phyloP scores from a whole-genome alignment of 106 monocot species.

The Xerophyta viscosa region DNA sequence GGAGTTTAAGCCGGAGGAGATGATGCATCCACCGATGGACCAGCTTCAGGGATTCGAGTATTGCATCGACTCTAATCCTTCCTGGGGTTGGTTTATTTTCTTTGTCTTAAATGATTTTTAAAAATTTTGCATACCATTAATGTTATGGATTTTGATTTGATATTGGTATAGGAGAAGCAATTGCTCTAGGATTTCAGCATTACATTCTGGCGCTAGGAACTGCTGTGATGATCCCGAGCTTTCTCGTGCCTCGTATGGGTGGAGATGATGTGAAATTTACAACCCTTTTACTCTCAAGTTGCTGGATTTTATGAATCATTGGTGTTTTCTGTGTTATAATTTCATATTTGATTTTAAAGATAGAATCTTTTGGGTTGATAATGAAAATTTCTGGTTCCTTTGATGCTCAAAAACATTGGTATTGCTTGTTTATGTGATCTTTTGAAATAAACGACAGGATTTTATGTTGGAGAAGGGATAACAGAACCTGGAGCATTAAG shows the following conservation, averaged over 20 bases:
- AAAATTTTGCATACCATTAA: too few relatives aligned
- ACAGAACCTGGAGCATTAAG: too few relatives aligned
- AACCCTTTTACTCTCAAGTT: neutral
- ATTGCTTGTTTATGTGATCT: too few relatives aligned
- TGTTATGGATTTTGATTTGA: neutral
- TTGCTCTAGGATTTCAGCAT: slow-evolving; percentile 82
- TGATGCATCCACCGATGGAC: slow-evolving; percentile 82
- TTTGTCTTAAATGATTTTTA: too few relatives aligned
- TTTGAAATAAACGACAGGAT: too few relatives aligned
- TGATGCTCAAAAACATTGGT: too few relatives aligned
- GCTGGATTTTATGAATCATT: neutral
- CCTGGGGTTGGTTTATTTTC: slow-evolving; percentile 47
- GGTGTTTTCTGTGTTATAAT: neutral
- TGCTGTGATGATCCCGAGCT: slow-evolving; percentile 91
- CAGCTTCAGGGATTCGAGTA: slow-evolving; percentile 95
- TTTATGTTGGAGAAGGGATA: too few relatives aligned
- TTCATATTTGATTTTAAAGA: neutral
- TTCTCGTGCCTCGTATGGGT: slow-evolving; percentile 54
- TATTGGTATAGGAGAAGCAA: slow-evolving; percentile 60
- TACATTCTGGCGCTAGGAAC: slow-evolving; percentile 82
- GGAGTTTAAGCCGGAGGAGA: slow-evolving; percentile 78
- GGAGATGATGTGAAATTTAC: slow-evolving; percentile 29
- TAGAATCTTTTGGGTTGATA: neutral
- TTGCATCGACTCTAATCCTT: slow-evolving; percentile 95
- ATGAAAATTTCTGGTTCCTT: too few relatives aligned